These are phyloP conservation scores for Pseudonectria buxi DNA, from an alignment of 2,329 filamentous ascomycete species.

Conservation along the genomic window DNA sequence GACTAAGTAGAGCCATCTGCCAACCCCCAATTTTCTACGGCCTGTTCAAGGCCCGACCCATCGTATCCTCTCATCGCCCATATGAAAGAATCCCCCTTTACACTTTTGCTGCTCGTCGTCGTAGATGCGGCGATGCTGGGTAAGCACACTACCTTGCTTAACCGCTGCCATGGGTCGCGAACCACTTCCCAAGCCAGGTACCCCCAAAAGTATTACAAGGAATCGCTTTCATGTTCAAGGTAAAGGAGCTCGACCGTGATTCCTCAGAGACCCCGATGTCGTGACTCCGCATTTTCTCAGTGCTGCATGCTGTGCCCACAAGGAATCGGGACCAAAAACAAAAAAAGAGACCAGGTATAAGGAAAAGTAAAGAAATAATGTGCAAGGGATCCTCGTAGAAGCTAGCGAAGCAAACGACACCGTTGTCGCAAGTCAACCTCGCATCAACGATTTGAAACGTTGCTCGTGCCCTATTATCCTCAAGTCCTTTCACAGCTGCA, in stretches of 20 bases:
- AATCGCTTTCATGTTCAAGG: conserved; percentile 14
- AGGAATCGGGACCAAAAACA: conserved; percentile 13
- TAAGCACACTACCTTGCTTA: conserved; percentile 5
- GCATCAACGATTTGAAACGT: background rate
- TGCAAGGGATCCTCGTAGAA: no score
- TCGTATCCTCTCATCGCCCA: conserved; percentile 11
- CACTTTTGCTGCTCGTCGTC: conserved; percentile 11
- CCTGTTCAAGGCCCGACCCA: conserved; percentile 7
- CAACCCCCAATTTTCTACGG: conserved; percentile 9
- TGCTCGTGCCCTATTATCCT: background rate
- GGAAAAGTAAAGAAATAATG: conserved; percentile 1
- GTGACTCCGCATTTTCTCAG: conserved; percentile 16
- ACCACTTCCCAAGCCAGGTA: conserved; percentile 7
- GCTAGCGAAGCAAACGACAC: background rate
- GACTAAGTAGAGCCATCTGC: conserved; percentile 21
- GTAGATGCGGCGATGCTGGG: conserved; percentile 9
- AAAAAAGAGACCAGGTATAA: conserved; percentile 12
- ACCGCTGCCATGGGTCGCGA: background rate
- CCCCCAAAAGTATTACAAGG: conserved; percentile 16
- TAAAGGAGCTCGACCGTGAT: conserved; percentile 12
- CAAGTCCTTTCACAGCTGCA: conserved; percentile 6
- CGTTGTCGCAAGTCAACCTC: background rate
- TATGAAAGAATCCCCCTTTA: conserved; percentile 12
- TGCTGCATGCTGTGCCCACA: conserved; percentile 11
- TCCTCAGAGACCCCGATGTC: conserved; percentile 14